Percentiles rank a stretch among this genome's conserved stretches.
These are phyloP conservation scores for Asclepias syriaca DNA, from an alignment of 257 asterid species.

Conservation along the genomic window DNA sequence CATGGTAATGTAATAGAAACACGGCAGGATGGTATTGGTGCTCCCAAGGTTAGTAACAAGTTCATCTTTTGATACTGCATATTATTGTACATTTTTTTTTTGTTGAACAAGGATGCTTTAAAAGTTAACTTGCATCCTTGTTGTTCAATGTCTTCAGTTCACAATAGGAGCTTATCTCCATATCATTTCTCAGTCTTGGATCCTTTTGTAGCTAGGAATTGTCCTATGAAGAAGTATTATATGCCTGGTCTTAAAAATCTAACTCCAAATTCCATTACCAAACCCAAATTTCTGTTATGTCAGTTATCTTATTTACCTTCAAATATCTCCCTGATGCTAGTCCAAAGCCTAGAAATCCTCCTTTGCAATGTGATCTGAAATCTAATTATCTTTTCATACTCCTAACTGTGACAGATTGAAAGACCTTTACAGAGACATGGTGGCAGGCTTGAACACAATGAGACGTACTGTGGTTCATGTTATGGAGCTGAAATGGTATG, in stretches of 20 bases:
- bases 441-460: slow-evolving; percentile 94
- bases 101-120: background rate
- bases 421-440: slow-evolving; percentile 89
- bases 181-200: background rate
- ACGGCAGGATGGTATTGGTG: slow-evolving; percentile 87
- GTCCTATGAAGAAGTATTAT: background rate
- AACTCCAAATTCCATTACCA: background rate
- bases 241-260: background rate
- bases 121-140: background rate
- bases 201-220: background rate
- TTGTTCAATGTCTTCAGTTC: background rate
- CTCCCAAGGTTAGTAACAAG: slow-evolving; percentile 59
- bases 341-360: background rate
- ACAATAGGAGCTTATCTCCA: background rate
- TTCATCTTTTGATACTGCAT: background rate
- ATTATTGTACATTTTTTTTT: background rate
- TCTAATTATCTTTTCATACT: background rate
- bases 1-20: slow-evolving; percentile 88
- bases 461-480: slow-evolving; percentile 98
- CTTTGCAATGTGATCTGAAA: background rate
- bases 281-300: background rate
- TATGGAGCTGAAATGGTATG: slow-evolving; percentile 89
- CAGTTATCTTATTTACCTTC: background rate
- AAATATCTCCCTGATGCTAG: background rate
- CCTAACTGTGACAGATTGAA: slow-evolving; percentile 47